Percentiles rank a stretch among this genome's conserved stretches.
Conservation (phyloP, 2,329 filamentous ascomycete genomes). For the Penicillium sp. region DNA sequence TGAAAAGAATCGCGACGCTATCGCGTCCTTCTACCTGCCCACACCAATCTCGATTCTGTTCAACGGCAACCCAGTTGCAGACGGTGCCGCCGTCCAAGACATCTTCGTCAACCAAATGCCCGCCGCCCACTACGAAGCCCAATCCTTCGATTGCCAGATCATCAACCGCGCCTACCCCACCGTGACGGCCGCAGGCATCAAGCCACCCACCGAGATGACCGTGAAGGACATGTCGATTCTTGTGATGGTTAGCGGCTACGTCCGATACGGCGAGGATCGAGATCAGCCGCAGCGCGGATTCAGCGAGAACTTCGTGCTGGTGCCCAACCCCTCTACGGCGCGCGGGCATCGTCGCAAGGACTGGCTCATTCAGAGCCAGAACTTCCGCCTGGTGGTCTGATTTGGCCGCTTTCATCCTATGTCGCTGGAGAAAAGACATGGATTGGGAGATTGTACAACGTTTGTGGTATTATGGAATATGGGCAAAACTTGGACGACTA, state of each 20-base stretch:
- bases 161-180: slow-evolving; percentile 66
- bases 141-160: slow-evolving; percentile 72
- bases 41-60: slow-evolving; percentile 65
- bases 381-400: slow-evolving; percentile 56
- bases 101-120: slow-evolving; percentile 65
- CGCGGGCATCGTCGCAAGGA: slow-evolving; percentile 52
- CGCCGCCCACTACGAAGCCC: slow-evolving; percentile 64
- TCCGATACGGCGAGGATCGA: slow-evolving; percentile 61
- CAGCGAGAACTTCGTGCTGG: slow-evolving; percentile 73
- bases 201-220: slow-evolving; percentile 40
- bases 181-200: slow-evolving; percentile 41
- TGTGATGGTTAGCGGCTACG: slow-evolving; percentile 68
- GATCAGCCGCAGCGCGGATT: slow-evolving; percentile 65
- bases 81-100: slow-evolving; percentile 61
- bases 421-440: not conserved
- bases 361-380: slow-evolving; percentile 69
- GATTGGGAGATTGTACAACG: not conserved
- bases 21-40: slow-evolving; percentile 66
- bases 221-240: slow-evolving; percentile 63
- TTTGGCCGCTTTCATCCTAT: not conserved
- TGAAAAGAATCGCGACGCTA: slow-evolving; percentile 53
- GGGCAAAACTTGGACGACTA: not conserved
- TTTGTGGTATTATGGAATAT: not conserved
- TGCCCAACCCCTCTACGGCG: slow-evolving; percentile 59
- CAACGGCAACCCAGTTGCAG: slow-evolving; percentile 66